Conservation (phyloP, 306 rosid genomes). For the Arachis stenosperma region DNA sequence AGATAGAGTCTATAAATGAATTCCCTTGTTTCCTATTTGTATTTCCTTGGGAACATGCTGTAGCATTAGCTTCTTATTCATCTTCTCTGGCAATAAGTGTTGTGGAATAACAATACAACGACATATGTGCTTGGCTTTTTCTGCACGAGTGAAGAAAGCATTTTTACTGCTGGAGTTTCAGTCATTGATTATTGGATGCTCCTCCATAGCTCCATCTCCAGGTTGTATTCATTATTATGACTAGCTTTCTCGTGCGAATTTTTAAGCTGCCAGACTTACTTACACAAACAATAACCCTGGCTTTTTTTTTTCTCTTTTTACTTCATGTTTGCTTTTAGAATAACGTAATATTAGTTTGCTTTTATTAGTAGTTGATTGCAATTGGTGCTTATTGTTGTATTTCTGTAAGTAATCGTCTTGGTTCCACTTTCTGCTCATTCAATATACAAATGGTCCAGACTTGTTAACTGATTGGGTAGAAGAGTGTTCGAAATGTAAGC, state of each 20-base stretch:
- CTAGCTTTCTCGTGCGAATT: conserved; percentile 8
- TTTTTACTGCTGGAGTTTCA: conserved; percentile 34
- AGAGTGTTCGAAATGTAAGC: neutral
- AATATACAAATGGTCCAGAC: neutral
- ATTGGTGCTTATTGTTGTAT: neutral
- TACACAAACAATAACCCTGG: neutral
- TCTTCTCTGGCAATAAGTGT: conserved; percentile 59
- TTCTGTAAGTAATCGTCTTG: neutral
- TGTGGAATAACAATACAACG: conserved; percentile 46
- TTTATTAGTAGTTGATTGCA: neutral
- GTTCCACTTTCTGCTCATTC: neutral
- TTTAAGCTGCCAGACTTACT: neutral
- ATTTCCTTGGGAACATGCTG: conserved; percentile 48
- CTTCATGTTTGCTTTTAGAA: neutral
- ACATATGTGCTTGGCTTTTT: conserved; percentile 49
- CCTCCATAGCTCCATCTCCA: neutral
- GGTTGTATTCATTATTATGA: neutral
- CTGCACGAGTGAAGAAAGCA: conserved; percentile 45
- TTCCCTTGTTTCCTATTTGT: conserved; percentile 47
- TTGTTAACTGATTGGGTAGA: neutral
- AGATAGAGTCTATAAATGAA: conserved; percentile 60
- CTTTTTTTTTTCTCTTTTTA: neutral
- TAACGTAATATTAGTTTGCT: neutral
- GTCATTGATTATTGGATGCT: conserved; percentile 24
- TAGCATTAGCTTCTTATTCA: conserved; percentile 52